Evolutionary conservation across 441 rosid species (phyloP).

Genomic region (Populus tomentosa): DNA sequence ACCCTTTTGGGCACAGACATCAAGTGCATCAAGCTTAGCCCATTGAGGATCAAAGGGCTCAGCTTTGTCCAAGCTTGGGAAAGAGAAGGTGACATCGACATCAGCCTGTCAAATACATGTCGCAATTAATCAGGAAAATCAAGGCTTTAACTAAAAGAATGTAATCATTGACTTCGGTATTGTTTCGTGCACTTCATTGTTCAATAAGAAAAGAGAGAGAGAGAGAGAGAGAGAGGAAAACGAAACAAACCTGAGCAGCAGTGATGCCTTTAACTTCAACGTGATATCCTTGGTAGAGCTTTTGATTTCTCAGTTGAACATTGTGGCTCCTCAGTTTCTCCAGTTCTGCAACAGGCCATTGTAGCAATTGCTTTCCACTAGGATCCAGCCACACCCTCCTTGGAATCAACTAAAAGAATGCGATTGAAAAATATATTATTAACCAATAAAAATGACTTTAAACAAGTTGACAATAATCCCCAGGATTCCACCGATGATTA

Average conservation of each 20-base stretch:
- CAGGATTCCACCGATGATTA: constrained; percentile 1
- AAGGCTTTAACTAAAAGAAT: too few relatives aligned
- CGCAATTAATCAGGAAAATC: neutral
- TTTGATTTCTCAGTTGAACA: constrained; percentile 27
- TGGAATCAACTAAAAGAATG: constrained; percentile 50
- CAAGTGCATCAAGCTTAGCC: constrained; percentile 34
- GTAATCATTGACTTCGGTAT: too few relatives aligned
- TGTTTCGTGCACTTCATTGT: too few relatives aligned
- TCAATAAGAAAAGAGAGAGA: too few relatives aligned
- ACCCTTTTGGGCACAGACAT: constrained; percentile 46
- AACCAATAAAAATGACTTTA: neutral
- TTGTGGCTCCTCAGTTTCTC: constrained; percentile 37
- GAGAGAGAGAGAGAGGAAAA: neutral
- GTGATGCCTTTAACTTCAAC: constrained; percentile 59
- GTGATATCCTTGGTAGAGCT: constrained; percentile 38
- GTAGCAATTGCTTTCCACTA: constrained; percentile 49
- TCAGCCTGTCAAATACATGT: constrained; percentile 41
- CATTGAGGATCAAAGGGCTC: constrained; percentile 52
- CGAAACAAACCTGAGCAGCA: constrained; percentile 54
- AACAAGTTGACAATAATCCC: too few relatives aligned
- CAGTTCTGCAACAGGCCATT: constrained; percentile 72
- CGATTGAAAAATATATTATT: neutral
- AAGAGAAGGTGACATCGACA: constrained; percentile 65
- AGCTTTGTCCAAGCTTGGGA: constrained; percentile 49
- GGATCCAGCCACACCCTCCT: constrained; percentile 63